phyloP scores from a whole-genome alignment of 148 eudicot species.

The Pharnaceum exiguum region DNA sequence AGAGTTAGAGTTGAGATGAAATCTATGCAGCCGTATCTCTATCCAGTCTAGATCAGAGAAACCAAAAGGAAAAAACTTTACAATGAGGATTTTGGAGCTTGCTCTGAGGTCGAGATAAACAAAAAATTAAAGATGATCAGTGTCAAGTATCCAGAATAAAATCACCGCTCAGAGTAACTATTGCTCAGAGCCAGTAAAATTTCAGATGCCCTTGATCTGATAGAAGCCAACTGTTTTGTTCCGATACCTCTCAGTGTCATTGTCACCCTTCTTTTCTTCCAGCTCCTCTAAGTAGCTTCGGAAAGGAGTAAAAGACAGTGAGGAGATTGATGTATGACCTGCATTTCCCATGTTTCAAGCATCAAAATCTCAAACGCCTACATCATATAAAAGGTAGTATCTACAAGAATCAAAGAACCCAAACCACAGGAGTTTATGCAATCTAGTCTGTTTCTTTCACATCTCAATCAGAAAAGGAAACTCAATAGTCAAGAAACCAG shows the following conservation, averaged over 20 bases:
- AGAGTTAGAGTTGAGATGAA: too few relatives aligned
- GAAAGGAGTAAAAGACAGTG: too few relatives aligned
- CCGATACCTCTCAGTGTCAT: slow-evolving; percentile 9
- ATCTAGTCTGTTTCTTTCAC: background rate
- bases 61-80: too few relatives aligned
- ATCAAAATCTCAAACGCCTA: background rate
- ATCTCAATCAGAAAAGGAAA: slow-evolving; percentile 3
- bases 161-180: background rate
- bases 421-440: background rate
- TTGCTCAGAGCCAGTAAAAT: background rate
- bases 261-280: background rate
- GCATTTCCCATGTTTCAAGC: too few relatives aligned
- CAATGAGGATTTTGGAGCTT: too few relatives aligned
- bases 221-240: slow-evolving; percentile 4
- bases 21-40: too few relatives aligned
- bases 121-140: too few relatives aligned
- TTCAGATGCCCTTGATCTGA: background rate
- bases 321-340: too few relatives aligned
- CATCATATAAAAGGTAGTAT: background rate
- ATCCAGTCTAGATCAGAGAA: too few relatives aligned
- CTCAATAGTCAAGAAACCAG: background rate
- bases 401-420: slow-evolving; percentile 9
- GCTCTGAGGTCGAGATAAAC: slow-evolving; percentile 6
- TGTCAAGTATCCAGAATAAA: slow-evolving; percentile 3
- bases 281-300: background rate